Evolutionary conservation across 768 basidiomycete genomes (phyloP).

Genomic region (Stropharia rugosoannulata): DNA sequence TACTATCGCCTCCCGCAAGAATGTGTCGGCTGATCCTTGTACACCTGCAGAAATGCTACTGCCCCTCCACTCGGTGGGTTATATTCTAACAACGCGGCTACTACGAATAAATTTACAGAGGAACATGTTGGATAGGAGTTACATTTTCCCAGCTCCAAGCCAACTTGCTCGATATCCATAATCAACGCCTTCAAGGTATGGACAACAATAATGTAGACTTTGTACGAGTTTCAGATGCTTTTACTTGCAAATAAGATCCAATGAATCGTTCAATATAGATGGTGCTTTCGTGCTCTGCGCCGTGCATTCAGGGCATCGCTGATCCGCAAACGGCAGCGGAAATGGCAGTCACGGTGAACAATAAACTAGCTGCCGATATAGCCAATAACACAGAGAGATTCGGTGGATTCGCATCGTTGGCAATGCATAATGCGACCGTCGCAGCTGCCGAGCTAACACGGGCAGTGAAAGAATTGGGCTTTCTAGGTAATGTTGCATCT

Average conservation of each 20-base stretch:
- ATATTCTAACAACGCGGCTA: not conserved
- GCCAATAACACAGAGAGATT: conserved; percentile 39
- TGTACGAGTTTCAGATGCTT: conserved; percentile 16
- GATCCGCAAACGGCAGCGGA: conserved; percentile 30
- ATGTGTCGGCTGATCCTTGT: not conserved
- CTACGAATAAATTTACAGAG: not conserved
- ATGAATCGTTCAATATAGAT: conserved; percentile 17
- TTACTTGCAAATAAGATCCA: not conserved
- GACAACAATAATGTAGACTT: conserved; percentile 36
- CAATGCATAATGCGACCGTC: conserved; percentile 43
- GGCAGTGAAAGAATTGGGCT: conserved; percentile 37
- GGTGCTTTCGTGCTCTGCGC: conserved; percentile 37
- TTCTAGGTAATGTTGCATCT: conserved; percentile 24
- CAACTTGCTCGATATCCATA: conserved; percentile 37
- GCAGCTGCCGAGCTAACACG: conserved; percentile 39
- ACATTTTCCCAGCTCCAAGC: conserved; percentile 9
- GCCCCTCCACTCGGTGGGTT: conserved; percentile 3
- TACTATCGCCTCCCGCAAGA: not conserved
- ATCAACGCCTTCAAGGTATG: conserved; percentile 35
- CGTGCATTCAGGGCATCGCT: conserved; percentile 38
- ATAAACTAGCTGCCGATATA: conserved; percentile 35
- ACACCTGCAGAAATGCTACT: not conserved
- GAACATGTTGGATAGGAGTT: not conserved
- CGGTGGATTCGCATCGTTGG: conserved; percentile 39
- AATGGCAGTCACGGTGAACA: conserved; percentile 35